Percentiles rank a stretch among this genome's conserved stretches.
These are phyloP conservation scores for Straminergon stramineum DNA, from an alignment of 225 moss, liverwort and hornwort species.

Conservation along the genomic window DNA sequence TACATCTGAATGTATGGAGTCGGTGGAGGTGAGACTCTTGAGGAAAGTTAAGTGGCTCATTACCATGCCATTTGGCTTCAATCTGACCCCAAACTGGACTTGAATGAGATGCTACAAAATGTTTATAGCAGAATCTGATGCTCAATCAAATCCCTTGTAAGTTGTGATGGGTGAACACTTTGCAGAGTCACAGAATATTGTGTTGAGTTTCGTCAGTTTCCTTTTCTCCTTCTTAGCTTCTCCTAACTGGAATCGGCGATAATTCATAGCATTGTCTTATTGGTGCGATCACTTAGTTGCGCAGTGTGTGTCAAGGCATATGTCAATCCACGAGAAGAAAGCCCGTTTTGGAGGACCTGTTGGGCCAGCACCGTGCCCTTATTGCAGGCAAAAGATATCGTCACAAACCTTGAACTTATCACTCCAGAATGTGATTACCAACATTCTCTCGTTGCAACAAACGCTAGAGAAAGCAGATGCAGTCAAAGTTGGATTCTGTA, in stretches of 20 bases:
- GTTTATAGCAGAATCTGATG: background rate
- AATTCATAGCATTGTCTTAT: background rate
- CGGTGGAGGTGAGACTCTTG: background rate
- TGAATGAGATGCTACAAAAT: background rate
- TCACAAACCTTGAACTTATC: constrained; percentile 47
- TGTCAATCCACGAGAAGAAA: constrained; percentile 37
- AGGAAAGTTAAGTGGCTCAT: background rate
- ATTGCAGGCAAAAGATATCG: constrained; percentile 37
- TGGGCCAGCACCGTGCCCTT: constrained; percentile 35
- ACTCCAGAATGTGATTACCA: constrained; percentile 46
- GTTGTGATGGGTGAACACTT: background rate
- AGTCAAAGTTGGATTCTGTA: constrained; percentile 19
- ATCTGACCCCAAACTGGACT: background rate
- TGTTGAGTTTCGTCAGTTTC: background rate
- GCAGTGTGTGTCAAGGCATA: constrained; percentile 50
- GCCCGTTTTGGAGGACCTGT: constrained; percentile 11
- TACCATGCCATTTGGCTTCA: background rate
- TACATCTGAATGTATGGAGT: background rate
- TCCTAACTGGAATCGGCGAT: background rate
- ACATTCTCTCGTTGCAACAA: constrained; percentile 38
- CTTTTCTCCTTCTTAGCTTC: background rate
- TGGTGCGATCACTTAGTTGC: background rate
- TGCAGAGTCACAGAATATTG: background rate
- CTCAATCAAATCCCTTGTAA: background rate
- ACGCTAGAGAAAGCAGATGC: constrained; percentile 31